A percentile compares a stretch with the other conserved stretches of the same genome.
phyloP scores from a whole-genome alignment of 1,284 basidiomycete species.

The Apiotrichum gracile region DNA sequence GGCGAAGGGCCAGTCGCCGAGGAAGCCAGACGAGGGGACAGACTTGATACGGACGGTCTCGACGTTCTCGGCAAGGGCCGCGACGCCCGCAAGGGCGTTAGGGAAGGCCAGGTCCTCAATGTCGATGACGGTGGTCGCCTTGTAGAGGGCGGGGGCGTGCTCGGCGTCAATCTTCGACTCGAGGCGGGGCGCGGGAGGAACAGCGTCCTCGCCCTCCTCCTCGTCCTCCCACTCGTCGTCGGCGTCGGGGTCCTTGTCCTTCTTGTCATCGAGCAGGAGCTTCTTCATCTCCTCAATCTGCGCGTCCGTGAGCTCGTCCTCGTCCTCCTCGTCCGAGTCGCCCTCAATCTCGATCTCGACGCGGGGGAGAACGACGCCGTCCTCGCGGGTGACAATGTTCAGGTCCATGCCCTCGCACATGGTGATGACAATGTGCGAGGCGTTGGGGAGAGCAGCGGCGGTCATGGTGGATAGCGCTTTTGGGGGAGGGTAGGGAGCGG shows the following conservation, averaged over 20 bases:
- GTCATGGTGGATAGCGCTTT: background rate
- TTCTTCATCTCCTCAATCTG: background rate
- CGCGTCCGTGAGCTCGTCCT: background rate
- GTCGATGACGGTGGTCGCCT: background rate
- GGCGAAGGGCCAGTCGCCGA: background rate
- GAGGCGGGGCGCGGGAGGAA: background rate
- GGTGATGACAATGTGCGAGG: background rate
- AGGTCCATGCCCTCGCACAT: constrained; percentile 1
- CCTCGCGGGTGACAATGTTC: background rate
- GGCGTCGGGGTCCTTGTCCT: background rate
- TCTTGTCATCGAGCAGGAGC: background rate
- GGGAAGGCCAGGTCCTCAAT: constrained; percentile 3
- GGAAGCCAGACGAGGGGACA: background rate
- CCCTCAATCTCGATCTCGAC: background rate
- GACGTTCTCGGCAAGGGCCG: background rate
- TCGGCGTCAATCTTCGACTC: background rate
- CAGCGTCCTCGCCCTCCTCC: background rate
- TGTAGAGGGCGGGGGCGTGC: background rate
- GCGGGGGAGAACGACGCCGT: background rate
- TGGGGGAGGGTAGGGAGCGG: background rate
- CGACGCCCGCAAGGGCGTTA: background rate
- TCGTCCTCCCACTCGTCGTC: constrained; percentile 1
- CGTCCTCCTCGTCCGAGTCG: background rate
- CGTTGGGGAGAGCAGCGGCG: background rate
- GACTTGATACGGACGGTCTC: background rate